These are phyloP conservation scores for Aspergillus spinulosporus DNA, from an alignment of 2,329 filamentous ascomycete genomes.

Conservation along the genomic window DNA sequence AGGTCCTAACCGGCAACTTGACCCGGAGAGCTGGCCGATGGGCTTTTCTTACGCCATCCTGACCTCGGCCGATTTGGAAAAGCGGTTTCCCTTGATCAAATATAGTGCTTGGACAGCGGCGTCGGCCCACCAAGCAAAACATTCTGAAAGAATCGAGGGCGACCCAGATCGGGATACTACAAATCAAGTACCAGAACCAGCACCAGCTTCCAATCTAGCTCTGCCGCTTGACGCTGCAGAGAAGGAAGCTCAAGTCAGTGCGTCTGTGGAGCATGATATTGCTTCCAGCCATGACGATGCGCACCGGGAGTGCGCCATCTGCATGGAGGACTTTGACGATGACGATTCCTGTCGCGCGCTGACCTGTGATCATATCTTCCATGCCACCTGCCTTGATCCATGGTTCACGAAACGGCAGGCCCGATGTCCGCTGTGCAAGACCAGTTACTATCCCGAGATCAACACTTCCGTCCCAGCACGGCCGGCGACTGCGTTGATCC, in stretches of 20 bases:
- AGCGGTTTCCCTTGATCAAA: conserved; percentile 18
- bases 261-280: background rate
- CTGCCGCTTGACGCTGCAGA: conserved; percentile 2
- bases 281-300: conserved; percentile 9
- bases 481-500: conserved; percentile 8
- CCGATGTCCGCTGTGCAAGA: conserved; percentile 93
- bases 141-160: background rate
- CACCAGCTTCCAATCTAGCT: background rate
- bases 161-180: background rate
- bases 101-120: conserved; percentile 18
- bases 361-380: conserved; percentile 96
- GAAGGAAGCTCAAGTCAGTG: background rate
- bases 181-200: background rate
- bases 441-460: conserved; percentile 10
- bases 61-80: conserved; percentile 15
- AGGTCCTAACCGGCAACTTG: conserved; percentile 2
- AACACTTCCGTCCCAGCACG: background rate
- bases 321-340: conserved; percentile 87
- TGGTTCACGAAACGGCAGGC: conserved; percentile 93
- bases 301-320: conserved; percentile 71
- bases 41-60: conserved; percentile 10
- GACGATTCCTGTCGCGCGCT: conserved; percentile 91
- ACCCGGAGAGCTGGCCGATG: conserved; percentile 18
- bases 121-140: background rate
- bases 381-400: conserved; percentile 89